Evolutionary conservation across 2,329 filamentous ascomycete species (phyloP), one percentile per base, ranked within the genome.

Genomic region (Dendryphion nanum): DNA sequence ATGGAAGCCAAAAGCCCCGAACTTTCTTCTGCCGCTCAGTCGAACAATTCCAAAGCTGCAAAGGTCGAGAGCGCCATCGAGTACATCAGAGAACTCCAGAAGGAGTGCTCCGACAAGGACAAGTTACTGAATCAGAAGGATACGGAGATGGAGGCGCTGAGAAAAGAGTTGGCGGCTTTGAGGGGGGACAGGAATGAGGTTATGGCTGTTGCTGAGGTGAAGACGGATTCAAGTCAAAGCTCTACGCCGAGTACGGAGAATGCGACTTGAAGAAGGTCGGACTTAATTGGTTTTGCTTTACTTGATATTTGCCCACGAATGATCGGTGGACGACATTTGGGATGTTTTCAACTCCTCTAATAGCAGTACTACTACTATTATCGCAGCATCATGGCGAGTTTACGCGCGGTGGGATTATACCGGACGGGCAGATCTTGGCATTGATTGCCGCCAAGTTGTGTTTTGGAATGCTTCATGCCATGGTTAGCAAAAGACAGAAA

Each of bases 31-130:
- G 63, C 62, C 3, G 53, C 56, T n/a, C 65, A 66, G 30, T 53
- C 55, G 15, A 59, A 59, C 40, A 63, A 60, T 56, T 96, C 89
- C 68, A 98, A 97, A 65, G 93, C 93, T 2, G 95, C 87, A 51
- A 96, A 94, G 1, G 93, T 98, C n/a, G 93, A 98, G 67, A 83
- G 87, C 68, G 93, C 93, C 2, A 97, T 97, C 55, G 84, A 90
- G 40, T 96, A 97, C 61, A 96, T 98, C 69, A 91, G 88, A 66
- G 78, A 83, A 43, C 68, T 98, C 44, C 83, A 94, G 66, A 72
- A 79, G 52, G 86, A 94, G 59, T 71, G 89, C 13, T 77, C 75
- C 2, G 78, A 81, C 21, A 82, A 82, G 16, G 82, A 82, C 35
- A 72, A 69, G 43, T 72, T 81, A 51, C 78, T 89, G 12, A 76